Conservation (phyloP, 805 yeast genomes). For the Schizosaccharomyces octosporus region DNA sequence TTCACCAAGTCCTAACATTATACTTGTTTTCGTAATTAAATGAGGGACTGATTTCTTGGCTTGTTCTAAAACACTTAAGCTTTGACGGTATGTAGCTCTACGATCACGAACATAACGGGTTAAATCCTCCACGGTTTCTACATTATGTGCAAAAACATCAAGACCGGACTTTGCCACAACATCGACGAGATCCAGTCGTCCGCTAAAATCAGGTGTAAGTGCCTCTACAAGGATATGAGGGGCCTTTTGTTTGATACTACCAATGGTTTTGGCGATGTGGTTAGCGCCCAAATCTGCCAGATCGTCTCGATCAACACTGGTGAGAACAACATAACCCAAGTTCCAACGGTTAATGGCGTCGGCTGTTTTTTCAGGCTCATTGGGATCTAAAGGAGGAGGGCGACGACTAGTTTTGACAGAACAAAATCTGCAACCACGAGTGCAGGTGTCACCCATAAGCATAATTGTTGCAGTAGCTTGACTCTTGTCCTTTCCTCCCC, state of each 20-base stretch:
- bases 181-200: constrained; percentile 59
- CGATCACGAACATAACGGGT: constrained; percentile 92
- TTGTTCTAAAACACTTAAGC: constrained; percentile 45
- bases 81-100: constrained; percentile 83
- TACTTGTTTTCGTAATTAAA: constrained; percentile 71
- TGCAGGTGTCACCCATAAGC: constrained; percentile 96
- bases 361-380: constrained; percentile 93
- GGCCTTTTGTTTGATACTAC: constrained; percentile 59
- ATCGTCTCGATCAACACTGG: constrained; percentile 95
- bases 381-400: constrained; percentile 79
- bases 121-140: constrained; percentile 85
- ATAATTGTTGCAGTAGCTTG: constrained; percentile 94
- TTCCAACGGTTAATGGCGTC: constrained; percentile 97
- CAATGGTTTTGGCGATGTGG: constrained; percentile 74
- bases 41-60: constrained; percentile 61
- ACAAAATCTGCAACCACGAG: constrained; percentile 97
- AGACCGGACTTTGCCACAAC: constrained; percentile 64
- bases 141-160: constrained; percentile 89
- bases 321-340: constrained; percentile 83
- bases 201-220: constrained; percentile 83
- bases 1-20: constrained; percentile 94
- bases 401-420: constrained; percentile 78
- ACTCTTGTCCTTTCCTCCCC: constrained; percentile 84
- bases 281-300: constrained; percentile 76
- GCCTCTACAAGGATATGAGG: constrained; percentile 85